These are phyloP conservation scores for Blastobotrys petasosporus DNA, from an alignment of 1,139 yeast species.

Conservation along the genomic window DNA sequence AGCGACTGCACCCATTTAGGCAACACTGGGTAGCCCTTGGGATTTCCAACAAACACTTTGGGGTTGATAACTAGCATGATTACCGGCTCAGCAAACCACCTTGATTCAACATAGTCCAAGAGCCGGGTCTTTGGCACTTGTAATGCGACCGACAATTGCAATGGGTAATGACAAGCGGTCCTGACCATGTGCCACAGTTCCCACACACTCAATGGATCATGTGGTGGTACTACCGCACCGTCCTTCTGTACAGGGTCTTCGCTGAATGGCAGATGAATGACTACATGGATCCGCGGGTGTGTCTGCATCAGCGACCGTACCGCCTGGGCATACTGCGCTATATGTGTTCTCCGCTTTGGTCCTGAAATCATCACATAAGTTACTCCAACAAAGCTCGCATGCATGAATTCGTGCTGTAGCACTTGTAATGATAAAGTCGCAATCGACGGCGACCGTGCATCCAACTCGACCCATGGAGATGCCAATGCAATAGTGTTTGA, in stretches of 20 bases:
- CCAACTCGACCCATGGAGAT: slow-evolving; percentile 62
- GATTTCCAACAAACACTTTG: slow-evolving; percentile 49
- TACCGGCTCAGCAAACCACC: slow-evolving; percentile 66
- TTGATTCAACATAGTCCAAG: slow-evolving; percentile 43
- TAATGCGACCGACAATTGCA: slow-evolving; percentile 48
- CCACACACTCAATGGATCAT: slow-evolving; percentile 58
- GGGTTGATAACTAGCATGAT: slow-evolving; percentile 49
- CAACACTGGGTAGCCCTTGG: slow-evolving; percentile 56
- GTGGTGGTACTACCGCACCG: slow-evolving; percentile 36
- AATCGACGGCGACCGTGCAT: slow-evolving; percentile 42
- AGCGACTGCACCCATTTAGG: slow-evolving; percentile 49
- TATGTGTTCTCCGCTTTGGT: slow-evolving; percentile 49
- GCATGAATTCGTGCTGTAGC: slow-evolving; percentile 48
- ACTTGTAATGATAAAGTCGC: slow-evolving; percentile 52
- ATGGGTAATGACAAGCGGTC: slow-evolving; percentile 46
- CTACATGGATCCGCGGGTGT: slow-evolving; percentile 30
- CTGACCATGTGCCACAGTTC: slow-evolving; percentile 64
- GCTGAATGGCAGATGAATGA: slow-evolving; percentile 40
- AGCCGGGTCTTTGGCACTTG: slow-evolving; percentile 48
- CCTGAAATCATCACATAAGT: slow-evolving; percentile 52
- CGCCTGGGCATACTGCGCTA: slow-evolving; percentile 45
- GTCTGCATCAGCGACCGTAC: slow-evolving; percentile 31
- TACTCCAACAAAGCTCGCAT: slow-evolving; percentile 52
- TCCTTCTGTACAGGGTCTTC: slow-evolving; percentile 34
- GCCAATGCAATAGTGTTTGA: slow-evolving; percentile 45